Evolutionary conservation across 1,139 yeast species (phyloP).

Genomic region (Sugiyamaella castrensis): DNA sequence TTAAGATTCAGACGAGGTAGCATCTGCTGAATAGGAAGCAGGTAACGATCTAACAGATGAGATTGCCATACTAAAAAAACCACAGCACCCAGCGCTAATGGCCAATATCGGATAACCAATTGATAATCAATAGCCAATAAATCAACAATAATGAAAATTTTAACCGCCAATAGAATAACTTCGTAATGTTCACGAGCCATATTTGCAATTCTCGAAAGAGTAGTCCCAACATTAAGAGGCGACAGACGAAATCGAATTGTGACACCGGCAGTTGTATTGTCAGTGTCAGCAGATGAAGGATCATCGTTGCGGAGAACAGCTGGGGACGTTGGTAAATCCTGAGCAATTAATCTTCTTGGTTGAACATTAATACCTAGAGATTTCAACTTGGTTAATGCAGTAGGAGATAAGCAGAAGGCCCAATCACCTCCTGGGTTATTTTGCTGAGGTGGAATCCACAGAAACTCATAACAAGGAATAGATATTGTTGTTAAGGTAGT

Average conservation of each 20-base stretch:
- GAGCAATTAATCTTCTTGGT: not conserved
- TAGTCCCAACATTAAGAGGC: constrained; percentile 1
- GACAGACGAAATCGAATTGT: not conserved
- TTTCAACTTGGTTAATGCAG: not conserved
- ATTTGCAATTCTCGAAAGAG: constrained; percentile 5
- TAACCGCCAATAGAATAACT: constrained; percentile 4
- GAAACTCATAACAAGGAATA: constrained; percentile 7
- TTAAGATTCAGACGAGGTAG: constrained; percentile 11
- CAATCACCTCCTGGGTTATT: constrained; percentile 1
- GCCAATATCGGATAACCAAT: constrained; percentile 7
- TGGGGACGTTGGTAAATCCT: not conserved
- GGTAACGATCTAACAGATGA: constrained; percentile 8
- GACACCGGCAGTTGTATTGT: not conserved
- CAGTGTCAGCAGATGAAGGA: not conserved
- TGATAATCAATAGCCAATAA: constrained; percentile 10
- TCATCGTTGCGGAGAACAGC: not conserved
- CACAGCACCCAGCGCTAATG: constrained; percentile 7
- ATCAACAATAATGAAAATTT: constrained; percentile 15
- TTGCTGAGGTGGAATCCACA: constrained; percentile 8
- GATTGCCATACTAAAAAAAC: constrained; percentile 13
- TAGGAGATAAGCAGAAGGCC: constrained; percentile 10
- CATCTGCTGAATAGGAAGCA: constrained; percentile 10
- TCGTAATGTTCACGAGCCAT: constrained; percentile 6
- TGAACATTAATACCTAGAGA: constrained; percentile 3
- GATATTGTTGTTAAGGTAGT: not conserved